Percentiles rank a stretch among this genome's conserved stretches.
Conservation (phyloP, 768 basidiomycete genomes). For the Trametes meyenii region DNA sequence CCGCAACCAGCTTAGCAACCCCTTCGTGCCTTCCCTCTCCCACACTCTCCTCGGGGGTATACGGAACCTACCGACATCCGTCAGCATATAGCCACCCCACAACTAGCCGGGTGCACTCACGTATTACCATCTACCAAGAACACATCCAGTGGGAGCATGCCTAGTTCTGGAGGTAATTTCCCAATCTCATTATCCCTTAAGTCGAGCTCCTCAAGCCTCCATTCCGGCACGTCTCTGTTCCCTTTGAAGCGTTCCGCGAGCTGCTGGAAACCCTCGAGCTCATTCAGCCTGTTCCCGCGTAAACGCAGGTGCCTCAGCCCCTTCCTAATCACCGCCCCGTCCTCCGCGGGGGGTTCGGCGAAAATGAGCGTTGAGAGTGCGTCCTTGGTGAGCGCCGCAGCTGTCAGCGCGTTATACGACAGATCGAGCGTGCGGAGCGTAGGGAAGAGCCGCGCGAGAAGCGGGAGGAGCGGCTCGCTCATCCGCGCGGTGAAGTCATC, state of each 20-base stretch:
- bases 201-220: slow-evolving; percentile 84
- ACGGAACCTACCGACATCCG: slow-evolving; percentile 59
- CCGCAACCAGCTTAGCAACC: slow-evolving; percentile 75
- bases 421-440: slow-evolving; percentile 68
- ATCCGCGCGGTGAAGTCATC: slow-evolving; percentile 45
- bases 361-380: slow-evolving; percentile 56
- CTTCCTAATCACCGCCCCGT: slow-evolving; percentile 35
- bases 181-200: slow-evolving; percentile 80
- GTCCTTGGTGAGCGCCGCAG: slow-evolving; percentile 50
- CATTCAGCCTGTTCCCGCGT: slow-evolving; percentile 66
- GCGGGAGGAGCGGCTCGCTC: slow-evolving; percentile 56
- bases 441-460: slow-evolving; percentile 71
- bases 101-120: slow-evolving; percentile 47
- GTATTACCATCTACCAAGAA: slow-evolving; percentile 84
- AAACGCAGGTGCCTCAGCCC: slow-evolving; percentile 69
- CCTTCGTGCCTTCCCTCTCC: slow-evolving; percentile 87
- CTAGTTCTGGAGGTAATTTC: slow-evolving; percentile 68
- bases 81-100: background rate
- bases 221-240: slow-evolving; percentile 60
- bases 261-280: slow-evolving; percentile 62
- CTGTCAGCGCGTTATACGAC: slow-evolving; percentile 73
- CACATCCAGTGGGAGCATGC: slow-evolving; percentile 76
- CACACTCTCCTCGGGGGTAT: slow-evolving; percentile 80
- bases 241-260: slow-evolving; percentile 69
- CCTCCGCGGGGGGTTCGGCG: slow-evolving; percentile 30